Evolutionary conservation across 2,329 filamentous ascomycete genomes (phyloP).

Genomic region (Hymenoscyphus repandus): DNA sequence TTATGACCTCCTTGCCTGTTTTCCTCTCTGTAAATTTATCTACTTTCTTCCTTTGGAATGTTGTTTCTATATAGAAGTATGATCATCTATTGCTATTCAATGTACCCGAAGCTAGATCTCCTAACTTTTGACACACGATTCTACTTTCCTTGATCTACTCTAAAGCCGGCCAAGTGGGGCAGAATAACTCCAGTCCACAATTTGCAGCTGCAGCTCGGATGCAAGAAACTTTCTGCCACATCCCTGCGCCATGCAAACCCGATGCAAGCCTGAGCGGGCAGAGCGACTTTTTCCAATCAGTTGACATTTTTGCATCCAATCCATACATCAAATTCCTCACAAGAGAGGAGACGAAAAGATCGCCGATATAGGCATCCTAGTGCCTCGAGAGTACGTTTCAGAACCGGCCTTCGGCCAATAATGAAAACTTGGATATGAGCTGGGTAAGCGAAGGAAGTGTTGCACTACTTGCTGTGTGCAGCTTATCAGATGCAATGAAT

Average conservation of each 20-base stretch:
- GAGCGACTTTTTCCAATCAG: not conserved
- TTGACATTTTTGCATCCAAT: not conserved
- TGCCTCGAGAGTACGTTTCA: not conserved
- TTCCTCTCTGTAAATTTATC: not conserved
- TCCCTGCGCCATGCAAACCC: not conserved
- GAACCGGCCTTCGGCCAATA: not conserved
- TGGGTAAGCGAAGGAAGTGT: not conserved
- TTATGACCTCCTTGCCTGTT: not conserved
- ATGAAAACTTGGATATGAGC: not conserved
- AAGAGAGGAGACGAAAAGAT: not conserved
- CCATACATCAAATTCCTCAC: not conserved
- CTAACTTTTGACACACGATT: no score
- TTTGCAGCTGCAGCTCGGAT: not conserved
- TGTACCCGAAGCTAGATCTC: no score
- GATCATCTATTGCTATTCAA: no score
- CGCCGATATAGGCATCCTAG: not conserved
- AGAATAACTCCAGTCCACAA: no score
- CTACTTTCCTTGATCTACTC: no score
- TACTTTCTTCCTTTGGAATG: no score
- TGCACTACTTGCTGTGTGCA: not conserved
- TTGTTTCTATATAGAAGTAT: no score
- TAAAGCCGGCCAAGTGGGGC: no score
- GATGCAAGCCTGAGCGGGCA: not conserved
- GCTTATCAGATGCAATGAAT: no score
- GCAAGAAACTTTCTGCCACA: not conserved